Evolutionary conservation across 2,329 filamentous ascomycete genomes (phyloP).

Genomic region (Penicillium sp.): DNA sequence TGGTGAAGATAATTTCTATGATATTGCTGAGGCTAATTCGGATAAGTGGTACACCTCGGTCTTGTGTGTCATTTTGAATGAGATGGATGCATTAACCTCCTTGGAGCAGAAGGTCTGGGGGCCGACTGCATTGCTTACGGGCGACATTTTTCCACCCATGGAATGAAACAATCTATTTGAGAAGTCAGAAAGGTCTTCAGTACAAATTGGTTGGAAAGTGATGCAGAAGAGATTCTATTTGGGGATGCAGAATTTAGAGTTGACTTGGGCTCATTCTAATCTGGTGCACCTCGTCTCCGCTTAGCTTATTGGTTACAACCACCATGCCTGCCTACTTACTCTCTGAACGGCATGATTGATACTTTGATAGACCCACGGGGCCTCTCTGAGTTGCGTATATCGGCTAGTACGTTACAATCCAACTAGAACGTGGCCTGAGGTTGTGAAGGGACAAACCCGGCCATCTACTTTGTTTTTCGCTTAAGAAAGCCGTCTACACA

Average conservation of each 20-base stretch:
- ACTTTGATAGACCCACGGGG: too few relatives aligned
- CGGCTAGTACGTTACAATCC: too few relatives aligned
- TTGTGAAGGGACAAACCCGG: too few relatives aligned
- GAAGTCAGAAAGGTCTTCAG: conserved; percentile 77
- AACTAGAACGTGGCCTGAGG: too few relatives aligned
- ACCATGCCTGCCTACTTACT: not conserved
- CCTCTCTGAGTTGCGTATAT: too few relatives aligned
- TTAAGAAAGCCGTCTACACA: too few relatives aligned
- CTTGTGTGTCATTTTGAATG: not conserved
- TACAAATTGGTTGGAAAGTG: conserved; percentile 87
- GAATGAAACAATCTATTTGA: conserved; percentile 68
- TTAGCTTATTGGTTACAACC: not conserved
- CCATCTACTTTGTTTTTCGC: too few relatives aligned
- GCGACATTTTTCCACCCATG: conserved; percentile 49
- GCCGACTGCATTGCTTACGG: not conserved
- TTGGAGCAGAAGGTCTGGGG: conserved; percentile 3
- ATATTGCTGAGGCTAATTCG: too few relatives aligned
- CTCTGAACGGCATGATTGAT: not conserved
- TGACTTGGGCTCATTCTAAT: not conserved
- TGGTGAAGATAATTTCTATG: too few relatives aligned
- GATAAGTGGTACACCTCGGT: too few relatives aligned
- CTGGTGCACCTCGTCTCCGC: not conserved
- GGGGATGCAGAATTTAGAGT: conserved; percentile 22
- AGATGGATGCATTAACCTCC: not conserved
- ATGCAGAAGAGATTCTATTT: conserved; percentile 68